Conservation (phyloP, 192 early-diverging fungal species). For the Coemansia guatemalensis region DNA sequence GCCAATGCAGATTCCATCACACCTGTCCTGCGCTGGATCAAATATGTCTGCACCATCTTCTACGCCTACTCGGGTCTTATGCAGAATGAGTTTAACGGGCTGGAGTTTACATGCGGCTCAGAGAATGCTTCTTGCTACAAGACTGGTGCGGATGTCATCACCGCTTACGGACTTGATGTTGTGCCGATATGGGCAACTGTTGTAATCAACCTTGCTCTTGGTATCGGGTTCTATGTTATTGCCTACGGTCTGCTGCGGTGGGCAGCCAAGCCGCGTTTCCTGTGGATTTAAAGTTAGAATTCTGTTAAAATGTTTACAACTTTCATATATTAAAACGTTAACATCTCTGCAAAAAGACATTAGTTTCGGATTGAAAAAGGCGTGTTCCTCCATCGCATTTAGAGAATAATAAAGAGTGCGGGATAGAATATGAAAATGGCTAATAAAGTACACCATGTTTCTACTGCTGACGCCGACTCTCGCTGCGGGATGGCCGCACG, state of each 20-base stretch:
- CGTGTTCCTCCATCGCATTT: background rate
- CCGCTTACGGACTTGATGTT: constrained; percentile 26
- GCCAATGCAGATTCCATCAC: constrained; percentile 37
- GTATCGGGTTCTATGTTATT: constrained; percentile 11
- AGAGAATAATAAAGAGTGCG: background rate
- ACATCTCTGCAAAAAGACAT: no score
- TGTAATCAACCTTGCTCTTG: constrained; percentile 26
- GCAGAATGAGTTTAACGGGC: constrained; percentile 45
- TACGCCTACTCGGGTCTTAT: constrained; percentile 40
- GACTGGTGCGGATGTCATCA: constrained; percentile 28
- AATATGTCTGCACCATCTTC: constrained; percentile 28
- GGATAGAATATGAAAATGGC: background rate
- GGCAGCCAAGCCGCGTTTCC: constrained; percentile 36
- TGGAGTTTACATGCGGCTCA: constrained; percentile 24
- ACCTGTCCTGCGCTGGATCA: constrained; percentile 50
- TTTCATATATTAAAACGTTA: no score
- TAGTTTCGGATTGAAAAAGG: no score
- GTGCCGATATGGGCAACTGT: constrained; percentile 20
- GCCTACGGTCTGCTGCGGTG: constrained; percentile 32
- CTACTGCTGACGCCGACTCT: constrained; percentile 45
- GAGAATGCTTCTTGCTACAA: constrained; percentile 16
- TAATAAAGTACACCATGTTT: background rate
- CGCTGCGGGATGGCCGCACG: constrained; percentile 40
- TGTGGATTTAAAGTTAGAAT: constrained; percentile 21
- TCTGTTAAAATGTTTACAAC: no score